Base-by-base conservation (phyloP, 768 basidiomycete genomes). In the Rhodotorula graminis region DNA sequence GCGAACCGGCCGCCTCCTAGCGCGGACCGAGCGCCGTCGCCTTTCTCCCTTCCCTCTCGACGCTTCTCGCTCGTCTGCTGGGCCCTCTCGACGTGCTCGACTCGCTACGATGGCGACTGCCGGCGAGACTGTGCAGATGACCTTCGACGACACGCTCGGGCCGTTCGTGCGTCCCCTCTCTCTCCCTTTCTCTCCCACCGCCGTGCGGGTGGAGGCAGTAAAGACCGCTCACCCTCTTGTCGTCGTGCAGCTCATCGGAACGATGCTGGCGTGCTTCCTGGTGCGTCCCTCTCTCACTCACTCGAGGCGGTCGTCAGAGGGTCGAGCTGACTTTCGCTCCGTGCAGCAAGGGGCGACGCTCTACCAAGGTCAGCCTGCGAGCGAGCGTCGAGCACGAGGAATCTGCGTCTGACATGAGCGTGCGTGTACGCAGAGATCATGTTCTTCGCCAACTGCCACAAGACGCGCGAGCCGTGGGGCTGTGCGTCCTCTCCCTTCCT, bases 331-430 rank as follows among this genome's bases (percentile, higher is more conserved):
- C 46, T 19, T n/a, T 8, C 23, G 44, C 7, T 37, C 37, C 9
- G 16, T 5, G 4, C 49, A 71, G 65, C 71, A 72, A 72, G 71
- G 71, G 0, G 19, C 67, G 47, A 72, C 71, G 7, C 19, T 67
- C 21, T 66, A 67, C 50, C 61, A 72, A 40, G 55, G 69, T 55
- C 7, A 27, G 67, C 23, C 37, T 4, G 33, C n/a, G n/a, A n/a
- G n/a, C n/a, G n/a, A n/a, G n/a, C n/a, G n/a, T n/a, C n/a, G n/a
- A n/a, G n/a, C n/a, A n/a, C n/a, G n/a, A n/a, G n/a, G n/a, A n/a
- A n/a, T n/a, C n/a, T n/a, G n/a, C n/a, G n/a, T n/a, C 55, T 58
- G 19, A 31, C n/a, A 1, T 12, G 37, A 37, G 37, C 37, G 31
- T n/a, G 47, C 8, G n/a, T 23, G 23, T 25, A 8, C 23, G 40